Base-by-base conservation (phyloP, 345 rosid genomes). In the Diplotaxis tenuifolia region DNA sequence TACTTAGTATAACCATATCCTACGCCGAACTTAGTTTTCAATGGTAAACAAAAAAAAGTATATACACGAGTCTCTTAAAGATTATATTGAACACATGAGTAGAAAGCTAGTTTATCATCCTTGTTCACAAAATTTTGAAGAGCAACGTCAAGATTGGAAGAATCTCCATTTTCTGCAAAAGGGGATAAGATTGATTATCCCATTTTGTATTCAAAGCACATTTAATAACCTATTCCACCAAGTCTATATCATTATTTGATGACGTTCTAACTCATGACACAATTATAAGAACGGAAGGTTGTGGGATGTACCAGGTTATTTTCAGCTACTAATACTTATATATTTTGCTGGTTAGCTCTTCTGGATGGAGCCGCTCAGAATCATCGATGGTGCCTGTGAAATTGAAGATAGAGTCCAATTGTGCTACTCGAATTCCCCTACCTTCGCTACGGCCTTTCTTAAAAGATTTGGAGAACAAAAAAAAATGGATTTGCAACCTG, bases 321-420 rank as follows among this genome's bases (percentile, higher is more conserved):
- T 84, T 95, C 99, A 36, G 99, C 99, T 67, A 95, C 96, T 77
- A 95, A 81, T 45, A 96, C 97, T 83, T 95, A 97, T 71, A 95
- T 95, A 68, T 95, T 95, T 79, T 89, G 97, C 75, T 95, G 99
- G 85, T 95, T 62, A 92, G 76, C 78, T 95, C 97, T 83, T 95
- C 97, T 50, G 96, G 99, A 58, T 93, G 92, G 78, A 95, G 93
- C 73, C 89, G 84, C 67, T 92, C 99, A 72, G 90, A 86, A 78
- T 92, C 96, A 76, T 86, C 91, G 19, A 88, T 72, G 72, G 54
- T 86, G 66, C 85, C 97, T 95, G 81, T 80, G 75, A 78, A 63
- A 19, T 22, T 49, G 63, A 63, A 80, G 70, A 72, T 66, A 68
- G 21, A 25, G 71, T 23, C 49, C 62, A 57, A 49, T 31, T 64